Evolutionary conservation across 805 yeast species (phyloP), one percentile per base, ranked within the genome.

Genomic region (Lachancea sp.): DNA sequence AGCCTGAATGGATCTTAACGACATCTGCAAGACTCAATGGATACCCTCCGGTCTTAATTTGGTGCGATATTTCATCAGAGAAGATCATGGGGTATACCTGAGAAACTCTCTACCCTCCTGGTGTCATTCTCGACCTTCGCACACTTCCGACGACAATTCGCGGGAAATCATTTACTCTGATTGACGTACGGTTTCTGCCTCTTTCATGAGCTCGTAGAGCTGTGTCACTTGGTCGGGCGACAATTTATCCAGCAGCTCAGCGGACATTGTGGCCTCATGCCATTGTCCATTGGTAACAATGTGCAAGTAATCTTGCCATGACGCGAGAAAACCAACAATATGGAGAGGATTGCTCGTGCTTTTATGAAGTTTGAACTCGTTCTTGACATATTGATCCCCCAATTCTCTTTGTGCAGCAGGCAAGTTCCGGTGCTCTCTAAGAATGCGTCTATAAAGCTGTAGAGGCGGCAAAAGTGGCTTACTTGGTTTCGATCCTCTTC

Each of bases 211-310:
- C 60, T 85, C 91, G 56, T 85, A 83, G 36, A 78, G 69, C 67
- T 91, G 99, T 6, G 81, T 79, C 43, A 89, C 73, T 67, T 93
- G 98, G 54, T 93, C 96, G 7, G 93, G 91, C 20, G 85, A 79
- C 90, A 93, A 78, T 62, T 85, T 86, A 41, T 82, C 85, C 50
- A 93, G 69, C 44, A 82, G 81, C 29, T 71, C 72, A 50, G 77
- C 69, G 17, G 82, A 81, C 59, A 93, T 67, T 50, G 73, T 69
- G 36, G 79, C 82, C 41, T 74, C 78, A 55, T 70, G 65, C 93
- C 91, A 85, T 39, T 71, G 69, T 11, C 78, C 84, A 31, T 74
- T 78, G 25, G 78, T 74, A 19, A 85, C 74, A 61, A 70, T 67
- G 11, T 72, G 68, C 49, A 85, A 70, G 56, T 85, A 85, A 49